Base-by-base conservation (phyloP, 78 protist genomes). In the Cyanophora paradoxa region DNA sequence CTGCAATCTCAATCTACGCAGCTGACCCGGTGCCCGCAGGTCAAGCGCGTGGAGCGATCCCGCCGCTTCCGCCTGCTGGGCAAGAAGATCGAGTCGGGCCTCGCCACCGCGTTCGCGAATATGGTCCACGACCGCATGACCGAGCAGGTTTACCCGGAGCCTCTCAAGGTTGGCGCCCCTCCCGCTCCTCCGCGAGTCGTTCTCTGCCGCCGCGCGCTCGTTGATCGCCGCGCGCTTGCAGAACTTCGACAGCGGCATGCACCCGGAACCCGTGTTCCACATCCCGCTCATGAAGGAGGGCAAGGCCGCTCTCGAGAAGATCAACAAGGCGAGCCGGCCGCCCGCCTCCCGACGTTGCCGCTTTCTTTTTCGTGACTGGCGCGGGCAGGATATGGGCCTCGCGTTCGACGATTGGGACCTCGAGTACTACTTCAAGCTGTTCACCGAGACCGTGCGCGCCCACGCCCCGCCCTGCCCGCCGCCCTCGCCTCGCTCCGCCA, bases 61-160 rank as follows among this genome's bases (percentile, higher is more conserved):
- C 80, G 87, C 24, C 79, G 94, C 16, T 86, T 74, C 72, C 63
- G n/a, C n/a, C n/a, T n/a, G n/a, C n/a, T n/a, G n/a, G n/a, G n/a
- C n/a, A n/a, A 5, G 56, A 86, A 26, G 54, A 42, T 7, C 85
- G 94, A 31, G 74, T 89, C 22, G 94, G 86, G 74, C 64, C 84
- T 31, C 73, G 85, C 7, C 80, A 85, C 24, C 79, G 94, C 16
- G 83, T 74, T 65, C 63, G 26, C 31, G 19, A 19, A 33, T 13
- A 20, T 17, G 48, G 71, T 92, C 28, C 92, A 92, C 68, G 96
- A 92, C 52, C 85, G 90, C 40, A 92, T 92, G 96, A 91, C 95
- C 50, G 87, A 91, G 86, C 44, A 57, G 39, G 68, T 65, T 19
- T 86, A 81, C 79, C 44, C 3, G 36, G 30, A 20, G 44, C 82